These are phyloP conservation scores for Globisporangium uncinulatum DNA, from an alignment of 352 stramenopile genomes.

Conservation along the genomic window DNA sequence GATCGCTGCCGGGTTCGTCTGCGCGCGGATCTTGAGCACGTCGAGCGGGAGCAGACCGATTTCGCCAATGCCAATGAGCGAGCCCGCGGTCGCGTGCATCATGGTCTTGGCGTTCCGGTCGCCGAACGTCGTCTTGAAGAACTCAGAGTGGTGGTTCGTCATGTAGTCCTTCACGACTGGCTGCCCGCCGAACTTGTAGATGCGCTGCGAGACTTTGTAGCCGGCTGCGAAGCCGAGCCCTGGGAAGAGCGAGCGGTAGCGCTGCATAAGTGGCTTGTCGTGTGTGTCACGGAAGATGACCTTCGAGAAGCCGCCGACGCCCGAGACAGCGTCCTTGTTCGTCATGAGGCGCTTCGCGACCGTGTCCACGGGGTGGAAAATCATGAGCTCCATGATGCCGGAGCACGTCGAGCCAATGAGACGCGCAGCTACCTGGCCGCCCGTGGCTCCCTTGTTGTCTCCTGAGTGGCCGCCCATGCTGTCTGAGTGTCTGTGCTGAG, in stretches of 20 bases:
- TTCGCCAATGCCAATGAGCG: conserved; percentile 93
- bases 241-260: conserved; percentile 88
- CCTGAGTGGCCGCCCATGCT: conserved; percentile 43
- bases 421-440: conserved; percentile 60
- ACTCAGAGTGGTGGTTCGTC: conserved; percentile 80
- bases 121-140: conserved; percentile 88
- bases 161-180: conserved; percentile 92
- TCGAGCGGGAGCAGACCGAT: conserved; percentile 94
- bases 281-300: conserved; percentile 89
- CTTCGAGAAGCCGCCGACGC: conserved; percentile 48
- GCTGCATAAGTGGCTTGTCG: conserved; percentile 66
- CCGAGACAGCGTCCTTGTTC: conserved; percentile 68
- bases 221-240: conserved; percentile 91
- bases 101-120: conserved; percentile 92
- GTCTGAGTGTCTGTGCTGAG: conserved; percentile 4
- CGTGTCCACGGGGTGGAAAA: conserved; percentile 95
- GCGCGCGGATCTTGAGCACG: conserved; percentile 95
- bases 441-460: conserved; percentile 33
- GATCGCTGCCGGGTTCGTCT: conserved; percentile 92
- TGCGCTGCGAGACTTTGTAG: conserved; percentile 96
- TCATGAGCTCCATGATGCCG: conserved; percentile 91
- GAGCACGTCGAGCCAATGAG: conserved; percentile 90
- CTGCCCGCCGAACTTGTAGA: conserved; percentile 97
- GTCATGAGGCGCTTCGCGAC: conserved; percentile 95
- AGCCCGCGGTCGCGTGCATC: conserved; percentile 90